Percentiles rank a stretch among this genome's conserved stretches.
Conservation (phyloP, 768 basidiomycete genomes). For the Rhodotorula babjevae region DNA sequence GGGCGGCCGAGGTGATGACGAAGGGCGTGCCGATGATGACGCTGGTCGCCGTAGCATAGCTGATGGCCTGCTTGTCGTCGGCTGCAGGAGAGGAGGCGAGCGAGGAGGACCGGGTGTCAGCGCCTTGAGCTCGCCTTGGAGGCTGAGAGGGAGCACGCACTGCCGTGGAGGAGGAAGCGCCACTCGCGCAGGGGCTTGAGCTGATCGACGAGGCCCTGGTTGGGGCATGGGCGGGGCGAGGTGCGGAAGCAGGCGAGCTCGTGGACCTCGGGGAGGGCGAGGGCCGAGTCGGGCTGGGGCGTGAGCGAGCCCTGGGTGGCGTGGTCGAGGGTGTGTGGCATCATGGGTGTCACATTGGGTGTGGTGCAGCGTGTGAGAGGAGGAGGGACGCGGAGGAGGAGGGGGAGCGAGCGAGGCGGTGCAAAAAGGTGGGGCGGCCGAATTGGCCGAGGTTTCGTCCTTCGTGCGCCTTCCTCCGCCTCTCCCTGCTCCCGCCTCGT, state of each 20-base stretch:
- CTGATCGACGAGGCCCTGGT: conserved; percentile 11
- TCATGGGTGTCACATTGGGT: background rate
- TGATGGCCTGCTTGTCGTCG: background rate
- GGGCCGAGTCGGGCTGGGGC: too few relatives aligned
- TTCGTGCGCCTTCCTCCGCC: background rate
- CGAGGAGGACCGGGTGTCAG: too few relatives aligned
- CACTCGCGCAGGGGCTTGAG: background rate
- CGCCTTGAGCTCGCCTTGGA: too few relatives aligned
- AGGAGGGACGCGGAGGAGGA: too few relatives aligned
- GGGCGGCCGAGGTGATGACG: conserved; percentile 13
- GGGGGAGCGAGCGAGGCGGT: too few relatives aligned
- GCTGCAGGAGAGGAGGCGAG: background rate
- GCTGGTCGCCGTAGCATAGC: conserved; percentile 5
- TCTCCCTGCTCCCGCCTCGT: too few relatives aligned
- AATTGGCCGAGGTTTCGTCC: too few relatives aligned
- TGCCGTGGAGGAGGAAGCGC: conserved; percentile 13
- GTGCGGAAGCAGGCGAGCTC: background rate
- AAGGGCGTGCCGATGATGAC: conserved; percentile 22
- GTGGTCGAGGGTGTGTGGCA: background rate
- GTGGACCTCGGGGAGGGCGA: background rate
- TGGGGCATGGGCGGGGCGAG: conserved; percentile 18
- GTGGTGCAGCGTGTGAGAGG: background rate
- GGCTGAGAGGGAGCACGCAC: background rate
- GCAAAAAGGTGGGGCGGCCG: too few relatives aligned
- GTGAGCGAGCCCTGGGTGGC: background rate